These are phyloP conservation scores for Coemansia guatemalensis DNA, from an alignment of 192 early-diverging fungal species.

Conservation along the genomic window DNA sequence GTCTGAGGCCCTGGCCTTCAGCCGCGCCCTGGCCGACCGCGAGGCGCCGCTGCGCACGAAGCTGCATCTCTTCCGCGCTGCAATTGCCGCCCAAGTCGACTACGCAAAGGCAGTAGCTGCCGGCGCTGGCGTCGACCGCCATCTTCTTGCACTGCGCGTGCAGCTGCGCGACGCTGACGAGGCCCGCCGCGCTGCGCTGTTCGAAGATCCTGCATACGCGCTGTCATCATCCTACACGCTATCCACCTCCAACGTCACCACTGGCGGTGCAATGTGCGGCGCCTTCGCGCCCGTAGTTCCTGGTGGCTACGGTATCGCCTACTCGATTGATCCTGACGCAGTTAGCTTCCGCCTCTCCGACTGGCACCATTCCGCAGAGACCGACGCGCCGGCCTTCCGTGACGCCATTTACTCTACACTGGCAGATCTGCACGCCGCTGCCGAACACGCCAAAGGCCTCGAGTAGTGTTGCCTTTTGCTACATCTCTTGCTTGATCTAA, in stretches of 20 bases:
- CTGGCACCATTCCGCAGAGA: constrained; percentile 54
- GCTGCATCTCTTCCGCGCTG: constrained; percentile 60
- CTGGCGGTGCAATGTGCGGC: constrained; percentile 67
- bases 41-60: constrained; percentile 48
- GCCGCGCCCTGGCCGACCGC: constrained; percentile 71
- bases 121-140: constrained; percentile 89
- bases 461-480: background rate
- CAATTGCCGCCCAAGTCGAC: constrained; percentile 65
- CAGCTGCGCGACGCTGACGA: constrained; percentile 67
- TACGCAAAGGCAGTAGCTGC: constrained; percentile 74
- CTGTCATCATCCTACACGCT: constrained; percentile 77
- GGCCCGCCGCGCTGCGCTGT: constrained; percentile 63
- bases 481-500: background rate
- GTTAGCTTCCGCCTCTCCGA: constrained; percentile 74
- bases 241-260: constrained; percentile 80
- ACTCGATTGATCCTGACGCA: constrained; percentile 63
- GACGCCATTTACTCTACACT: constrained; percentile 57
- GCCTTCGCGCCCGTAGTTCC: constrained; percentile 85
- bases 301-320: constrained; percentile 89
- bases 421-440: constrained; percentile 48
- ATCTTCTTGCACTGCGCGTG: constrained; percentile 79
- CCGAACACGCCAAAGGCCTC: constrained; percentile 18
- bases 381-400: constrained; percentile 60
- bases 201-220: constrained; percentile 78
- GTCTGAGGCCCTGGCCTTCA: constrained; percentile 74